A percentile compares a stretch with the other conserved stretches of the same genome.
phyloP scores from a whole-genome alignment of 176 grass and related monocot genomes.

The Oryza longistaminata region DNA sequence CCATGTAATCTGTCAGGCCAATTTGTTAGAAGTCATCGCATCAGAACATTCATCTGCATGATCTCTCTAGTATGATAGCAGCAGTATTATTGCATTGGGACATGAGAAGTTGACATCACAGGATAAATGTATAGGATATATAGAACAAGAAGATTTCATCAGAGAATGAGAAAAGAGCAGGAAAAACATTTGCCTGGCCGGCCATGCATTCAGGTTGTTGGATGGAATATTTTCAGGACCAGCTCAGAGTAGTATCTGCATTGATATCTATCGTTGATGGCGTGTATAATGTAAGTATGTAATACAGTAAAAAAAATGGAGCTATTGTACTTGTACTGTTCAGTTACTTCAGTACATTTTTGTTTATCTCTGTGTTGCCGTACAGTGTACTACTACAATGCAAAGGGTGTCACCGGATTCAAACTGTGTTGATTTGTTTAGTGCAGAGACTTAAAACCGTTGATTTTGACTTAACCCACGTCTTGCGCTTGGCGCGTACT shows the following conservation, averaged over 20 bases:
- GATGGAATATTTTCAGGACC: slow-evolving; percentile 18
- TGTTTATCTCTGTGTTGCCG: neutral
- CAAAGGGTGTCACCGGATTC: neutral
- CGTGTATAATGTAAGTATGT: neutral
- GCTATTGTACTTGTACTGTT: neutral
- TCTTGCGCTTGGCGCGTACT: slow-evolving; percentile 14
- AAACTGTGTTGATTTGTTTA: neutral
- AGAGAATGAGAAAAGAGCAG: neutral
- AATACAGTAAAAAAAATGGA: neutral
- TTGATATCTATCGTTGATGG: neutral
- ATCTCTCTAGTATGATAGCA: neutral
- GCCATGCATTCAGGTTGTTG: neutral
- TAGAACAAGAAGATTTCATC: neutral
- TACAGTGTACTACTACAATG: neutral
- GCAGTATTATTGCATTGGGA: neutral
- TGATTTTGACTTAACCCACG: slow-evolving; percentile 41
- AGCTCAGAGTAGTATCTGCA: neutral
- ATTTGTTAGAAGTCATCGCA: neutral
- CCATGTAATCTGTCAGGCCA: neutral
- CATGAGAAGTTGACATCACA: neutral
- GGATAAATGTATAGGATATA: neutral
- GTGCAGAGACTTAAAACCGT: neutral
- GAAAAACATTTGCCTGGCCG: neutral
- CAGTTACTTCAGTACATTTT: neutral
- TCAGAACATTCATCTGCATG: slow-evolving; percentile 24